Percentiles rank a stretch among this genome's conserved stretches.
Evolutionary conservation across 164 flowering plant genomes (phyloP).

Genomic region (Magnolia officinalis): DNA sequence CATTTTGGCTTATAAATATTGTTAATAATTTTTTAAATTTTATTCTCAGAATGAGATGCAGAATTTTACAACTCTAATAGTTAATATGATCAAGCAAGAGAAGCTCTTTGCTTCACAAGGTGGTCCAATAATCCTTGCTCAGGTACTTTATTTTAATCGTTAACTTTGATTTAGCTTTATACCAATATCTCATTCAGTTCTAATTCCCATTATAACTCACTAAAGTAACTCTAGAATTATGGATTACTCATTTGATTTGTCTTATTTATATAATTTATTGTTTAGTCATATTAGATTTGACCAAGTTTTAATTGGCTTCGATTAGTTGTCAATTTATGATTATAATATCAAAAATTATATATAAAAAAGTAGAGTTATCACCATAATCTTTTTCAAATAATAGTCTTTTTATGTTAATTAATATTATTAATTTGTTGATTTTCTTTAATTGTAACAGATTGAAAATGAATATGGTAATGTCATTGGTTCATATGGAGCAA

Average conservation of each 20-base stretch:
- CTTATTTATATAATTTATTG: no score
- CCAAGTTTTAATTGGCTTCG: no score
- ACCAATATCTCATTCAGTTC: no score
- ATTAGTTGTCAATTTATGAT: not conserved
- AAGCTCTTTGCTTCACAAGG: conserved; percentile 14
- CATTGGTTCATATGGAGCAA: conserved; percentile 21
- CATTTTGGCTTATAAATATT: no score
- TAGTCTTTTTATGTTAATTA: not conserved
- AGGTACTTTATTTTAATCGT: not conserved
- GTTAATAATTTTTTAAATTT: no score
- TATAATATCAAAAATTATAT: no score
- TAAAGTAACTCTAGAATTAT: no score
- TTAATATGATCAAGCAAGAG: conserved; percentile 7
- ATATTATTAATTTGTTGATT: not conserved
- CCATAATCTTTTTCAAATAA: no score
- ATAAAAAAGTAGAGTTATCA: no score
- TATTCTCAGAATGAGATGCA: conserved; percentile 4
- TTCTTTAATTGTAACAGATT: conserved; percentile 18
- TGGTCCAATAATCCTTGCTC: conserved; percentile 14
- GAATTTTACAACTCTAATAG: conserved; percentile 5
- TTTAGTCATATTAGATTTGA: no score
- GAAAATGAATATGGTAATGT: conserved; percentile 47
- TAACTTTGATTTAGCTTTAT: not conserved
- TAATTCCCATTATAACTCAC: no score
- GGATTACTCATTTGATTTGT: no score